Evolutionary conservation across 148 eudicot species (phyloP).

Genomic region (Amaranthus palmeri): DNA sequence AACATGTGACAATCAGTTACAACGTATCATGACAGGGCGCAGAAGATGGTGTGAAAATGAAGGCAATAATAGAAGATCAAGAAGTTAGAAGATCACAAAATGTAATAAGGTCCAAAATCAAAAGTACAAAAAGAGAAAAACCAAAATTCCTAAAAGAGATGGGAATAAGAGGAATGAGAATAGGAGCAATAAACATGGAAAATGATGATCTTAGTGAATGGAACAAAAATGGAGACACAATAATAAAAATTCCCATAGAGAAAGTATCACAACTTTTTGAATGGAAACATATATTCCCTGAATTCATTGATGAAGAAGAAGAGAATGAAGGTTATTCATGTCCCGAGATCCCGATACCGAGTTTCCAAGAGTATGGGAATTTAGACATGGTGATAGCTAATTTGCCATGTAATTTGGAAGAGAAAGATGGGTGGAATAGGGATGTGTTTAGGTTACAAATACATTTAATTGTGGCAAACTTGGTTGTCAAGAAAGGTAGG

Average conservation of each 20-base stretch:
- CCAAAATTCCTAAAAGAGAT: slow-evolving; percentile 57
- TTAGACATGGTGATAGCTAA: slow-evolving; percentile 69
- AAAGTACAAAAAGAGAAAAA: slow-evolving; percentile 36
- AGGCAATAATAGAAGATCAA: slow-evolving; percentile 58
- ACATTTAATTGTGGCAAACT: slow-evolving; percentile 57
- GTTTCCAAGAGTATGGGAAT: slow-evolving; percentile 30
- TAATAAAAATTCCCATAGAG: slow-evolving; percentile 39
- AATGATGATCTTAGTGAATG: slow-evolving; percentile 63
- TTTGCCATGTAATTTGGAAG: slow-evolving; percentile 60
- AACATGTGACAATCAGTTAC: too few relatives aligned
- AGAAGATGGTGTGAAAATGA: slow-evolving; percentile 67
- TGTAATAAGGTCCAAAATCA: slow-evolving; percentile 15
- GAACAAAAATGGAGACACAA: slow-evolving; percentile 36
- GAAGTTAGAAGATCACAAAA: slow-evolving; percentile 10
- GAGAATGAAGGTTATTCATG: slow-evolving; percentile 59
- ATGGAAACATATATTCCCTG: slow-evolving; percentile 86
- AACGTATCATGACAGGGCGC: neutral
- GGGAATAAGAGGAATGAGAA: slow-evolving; percentile 41
- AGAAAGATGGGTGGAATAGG: slow-evolving; percentile 58
- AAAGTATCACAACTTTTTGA: slow-evolving; percentile 53
- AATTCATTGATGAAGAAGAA: slow-evolving; percentile 94
- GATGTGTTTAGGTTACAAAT: slow-evolving; percentile 69
- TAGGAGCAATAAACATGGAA: slow-evolving; percentile 77
- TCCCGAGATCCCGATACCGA: slow-evolving; percentile 85
- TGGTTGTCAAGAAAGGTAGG: slow-evolving; percentile 53